These are phyloP conservation scores for Talaromyces liani DNA, from an alignment of 495 filamentous ascomycete genomes.

Conservation along the genomic window DNA sequence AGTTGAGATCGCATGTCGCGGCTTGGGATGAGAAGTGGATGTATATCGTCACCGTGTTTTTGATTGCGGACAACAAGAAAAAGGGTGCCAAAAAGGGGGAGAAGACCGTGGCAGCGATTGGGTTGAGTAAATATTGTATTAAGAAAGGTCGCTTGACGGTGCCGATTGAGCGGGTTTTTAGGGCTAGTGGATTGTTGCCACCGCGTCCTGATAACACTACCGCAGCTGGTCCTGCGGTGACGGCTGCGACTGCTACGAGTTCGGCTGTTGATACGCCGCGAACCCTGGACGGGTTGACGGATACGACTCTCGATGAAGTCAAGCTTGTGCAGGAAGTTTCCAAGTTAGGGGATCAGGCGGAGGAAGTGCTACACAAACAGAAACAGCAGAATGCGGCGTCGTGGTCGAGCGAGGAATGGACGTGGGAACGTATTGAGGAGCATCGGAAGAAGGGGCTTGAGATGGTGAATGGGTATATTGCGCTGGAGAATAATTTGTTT, in stretches of 20 bases:
- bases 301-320: conserved; percentile 21
- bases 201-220: conserved; percentile 15
- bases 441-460: conserved; percentile 48
- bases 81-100: conserved; percentile 21
- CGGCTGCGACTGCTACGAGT: conserved; percentile 13
- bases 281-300: conserved; percentile 26
- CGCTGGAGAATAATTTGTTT: conserved; percentile 40
- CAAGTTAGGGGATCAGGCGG: conserved; percentile 24
- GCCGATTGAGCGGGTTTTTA: conserved; percentile 68
- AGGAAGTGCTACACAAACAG: conserved; percentile 22
- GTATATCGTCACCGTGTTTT: conserved; percentile 64
- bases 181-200: conserved; percentile 57
- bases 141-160: conserved; percentile 84
- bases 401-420: conserved; percentile 39
- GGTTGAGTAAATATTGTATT: conserved; percentile 79
- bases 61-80: conserved; percentile 29
- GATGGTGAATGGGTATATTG: conserved; percentile 43
- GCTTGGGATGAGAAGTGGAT: conserved; percentile 84
- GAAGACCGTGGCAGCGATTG: conserved; percentile 62
- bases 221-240: not conserved
- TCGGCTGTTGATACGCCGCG: conserved; percentile 30
- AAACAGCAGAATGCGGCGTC: conserved; percentile 26
- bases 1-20: conserved; percentile 60
- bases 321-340: conserved; percentile 27
- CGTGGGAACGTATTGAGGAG: conserved; percentile 49